These are phyloP conservation scores for Coemansia sp. DNA, from an alignment of 192 early-diverging fungal genomes.

Conservation along the genomic window DNA sequence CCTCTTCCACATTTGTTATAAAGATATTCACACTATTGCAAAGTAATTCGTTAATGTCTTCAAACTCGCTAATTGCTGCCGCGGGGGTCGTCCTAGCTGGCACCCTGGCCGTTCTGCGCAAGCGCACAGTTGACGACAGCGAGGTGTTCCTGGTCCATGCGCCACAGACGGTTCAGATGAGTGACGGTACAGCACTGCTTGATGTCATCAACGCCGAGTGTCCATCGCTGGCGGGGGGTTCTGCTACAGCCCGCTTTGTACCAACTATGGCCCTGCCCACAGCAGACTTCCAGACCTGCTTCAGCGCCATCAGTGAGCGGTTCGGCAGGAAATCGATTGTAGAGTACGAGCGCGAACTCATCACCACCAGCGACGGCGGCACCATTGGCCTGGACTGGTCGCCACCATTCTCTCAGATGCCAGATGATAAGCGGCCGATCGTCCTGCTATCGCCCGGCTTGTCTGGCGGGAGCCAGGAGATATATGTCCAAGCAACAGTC, in stretches of 20 bases:
- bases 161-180: constrained; percentile 19
- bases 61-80: constrained; percentile 17
- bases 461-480: constrained; percentile 89
- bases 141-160: constrained; percentile 40
- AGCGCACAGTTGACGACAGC: constrained; percentile 34
- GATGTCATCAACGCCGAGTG: constrained; percentile 43
- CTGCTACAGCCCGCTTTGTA: constrained; percentile 54
- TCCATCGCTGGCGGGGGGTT: constrained; percentile 53
- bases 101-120: constrained; percentile 23
- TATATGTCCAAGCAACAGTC: constrained; percentile 77
- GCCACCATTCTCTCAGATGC: constrained; percentile 55
- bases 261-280: constrained; percentile 71
- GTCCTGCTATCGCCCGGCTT: constrained; percentile 85
- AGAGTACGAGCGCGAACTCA: constrained; percentile 53
- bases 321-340: constrained; percentile 31
- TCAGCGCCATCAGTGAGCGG: constrained; percentile 50
- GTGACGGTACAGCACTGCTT: constrained; percentile 18
- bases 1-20: too few relatives aligned
- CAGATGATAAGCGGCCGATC: constrained; percentile 65
- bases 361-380: constrained; percentile 78
- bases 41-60: constrained; percentile 22
- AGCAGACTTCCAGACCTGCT: constrained; percentile 75
- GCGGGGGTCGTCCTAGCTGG: constrained; percentile 19
- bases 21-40: neutral
- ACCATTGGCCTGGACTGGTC: constrained; percentile 86